Base-by-base conservation (phyloP, 495 filamentous ascomycete species). In the Trypethelium eluteriae region DNA sequence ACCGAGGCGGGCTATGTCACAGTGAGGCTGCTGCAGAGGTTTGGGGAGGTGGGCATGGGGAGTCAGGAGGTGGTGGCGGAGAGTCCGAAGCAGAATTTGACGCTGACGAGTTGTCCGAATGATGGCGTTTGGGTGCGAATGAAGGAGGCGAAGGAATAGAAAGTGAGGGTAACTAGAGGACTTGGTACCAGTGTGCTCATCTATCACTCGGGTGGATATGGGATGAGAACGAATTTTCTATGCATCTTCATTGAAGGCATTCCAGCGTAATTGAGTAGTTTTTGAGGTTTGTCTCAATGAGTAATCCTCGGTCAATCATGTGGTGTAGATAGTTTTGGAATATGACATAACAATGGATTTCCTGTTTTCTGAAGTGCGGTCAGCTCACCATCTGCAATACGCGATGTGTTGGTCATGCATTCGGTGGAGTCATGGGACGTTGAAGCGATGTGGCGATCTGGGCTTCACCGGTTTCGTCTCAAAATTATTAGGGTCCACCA, bases 1-100 rank as follows among this genome's bases (percentile, higher is more conserved):
- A 77, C 76, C 4, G 76, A 77, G 69, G 74, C 76, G 14, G 65
- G 41, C 14, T 77, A 76, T 66, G 71, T 70, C 9, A 63, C 68
- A 7, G 73, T 74, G 1, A 67, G 66, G 12, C 18, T 77, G 62
- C 46, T 76, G 68, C 71, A 75, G 66, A 36, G 67, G 56, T 77
- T 77, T 63, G 70, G 65, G n/a, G 35, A 16, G 36, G 62, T 76
- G 14, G 47, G 69, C 50, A 35, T 63, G 7, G 50, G 39, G 14
- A 47, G 2, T 7, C 14, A 67, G 12, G 67, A 71, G 67, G 39
- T 35, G 34, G 14, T 70, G 32, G 70, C 57, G 32, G 68, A 59
- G n/a, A n/a, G 9, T 4, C 38, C 67, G 34, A 62, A 4, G 44
- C 39, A 39, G 25, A 57, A 63, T 41, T 38, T 73, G 53, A 66